Evolutionary conservation across 2,329 filamentous ascomycete genomes (phyloP).

Genomic region (Colletotrichum somersetense): DNA sequence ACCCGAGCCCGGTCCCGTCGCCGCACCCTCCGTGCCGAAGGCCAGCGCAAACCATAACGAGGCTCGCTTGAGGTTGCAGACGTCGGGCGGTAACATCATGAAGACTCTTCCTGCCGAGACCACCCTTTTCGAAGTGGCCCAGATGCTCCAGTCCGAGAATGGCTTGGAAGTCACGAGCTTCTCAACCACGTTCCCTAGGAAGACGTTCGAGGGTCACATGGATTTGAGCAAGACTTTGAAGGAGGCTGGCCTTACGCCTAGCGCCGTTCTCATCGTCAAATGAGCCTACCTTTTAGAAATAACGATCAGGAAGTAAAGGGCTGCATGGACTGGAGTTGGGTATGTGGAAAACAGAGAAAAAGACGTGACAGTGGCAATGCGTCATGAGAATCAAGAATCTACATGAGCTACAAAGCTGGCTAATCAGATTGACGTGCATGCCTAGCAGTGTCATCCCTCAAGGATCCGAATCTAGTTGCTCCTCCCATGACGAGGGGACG

Average conservation of each 20-base stretch:
- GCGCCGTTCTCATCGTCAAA: conserved; percentile 86
- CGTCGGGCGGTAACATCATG: conserved; percentile 78
- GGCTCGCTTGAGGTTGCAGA: conserved; percentile 85
- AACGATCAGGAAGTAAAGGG: conserved; percentile 10
- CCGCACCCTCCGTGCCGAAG: conserved; percentile 65
- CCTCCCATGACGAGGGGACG: not conserved
- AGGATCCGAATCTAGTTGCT: not conserved
- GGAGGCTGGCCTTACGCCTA: conserved; percentile 91
- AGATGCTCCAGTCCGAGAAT: conserved; percentile 78
- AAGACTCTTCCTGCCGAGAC: conserved; percentile 92
- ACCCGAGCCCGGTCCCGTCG: conserved; percentile 60
- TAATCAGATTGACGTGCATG: not conserved
- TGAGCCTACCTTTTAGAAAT: conserved; percentile 48
- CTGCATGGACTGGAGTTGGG: conserved; percentile 31
- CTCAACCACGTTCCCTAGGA: conserved; percentile 87
- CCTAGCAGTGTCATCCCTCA: not conserved
- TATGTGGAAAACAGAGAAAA: conserved; percentile 10
- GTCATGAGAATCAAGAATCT: not conserved
- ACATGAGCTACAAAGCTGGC: not conserved
- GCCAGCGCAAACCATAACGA: conserved; percentile 81
- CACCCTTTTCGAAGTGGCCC: conserved; percentile 91
- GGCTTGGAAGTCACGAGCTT: conserved; percentile 81
- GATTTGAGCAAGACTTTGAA: conserved; percentile 94
- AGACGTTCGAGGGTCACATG: conserved; percentile 75
- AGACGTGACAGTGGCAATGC: not conserved